Evolutionary conservation across 495 filamentous ascomycete species (phyloP).

Genomic region (Pseudomonodictys pantanalensis): DNA sequence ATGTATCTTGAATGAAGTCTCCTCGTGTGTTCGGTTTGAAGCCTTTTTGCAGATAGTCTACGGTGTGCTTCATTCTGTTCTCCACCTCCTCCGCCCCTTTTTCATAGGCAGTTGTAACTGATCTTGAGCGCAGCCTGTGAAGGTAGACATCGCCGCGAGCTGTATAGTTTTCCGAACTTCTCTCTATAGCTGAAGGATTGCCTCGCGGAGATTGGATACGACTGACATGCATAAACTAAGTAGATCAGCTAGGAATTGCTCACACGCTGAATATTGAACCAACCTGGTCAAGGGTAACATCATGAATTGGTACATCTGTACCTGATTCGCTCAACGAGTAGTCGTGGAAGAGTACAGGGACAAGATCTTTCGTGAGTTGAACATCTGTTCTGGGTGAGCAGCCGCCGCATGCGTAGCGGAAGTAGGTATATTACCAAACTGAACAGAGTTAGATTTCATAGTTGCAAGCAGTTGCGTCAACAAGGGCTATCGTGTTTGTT

Average conservation of each 20-base stretch:
- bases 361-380: constrained; percentile 45
- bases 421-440: background rate
- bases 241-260: background rate
- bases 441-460: background rate
- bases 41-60: constrained; percentile 9
- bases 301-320: constrained; percentile 34
- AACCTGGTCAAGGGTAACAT: constrained; percentile 9
- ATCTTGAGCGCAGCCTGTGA: constrained; percentile 3
- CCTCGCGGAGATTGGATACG: background rate
- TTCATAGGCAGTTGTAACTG: background rate
- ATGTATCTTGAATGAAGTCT: constrained; percentile 4
- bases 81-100: constrained; percentile 5
- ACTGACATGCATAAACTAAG: constrained; percentile 10
- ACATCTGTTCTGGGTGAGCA: constrained; percentile 36
- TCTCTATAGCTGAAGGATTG: background rate
- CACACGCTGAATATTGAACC: constrained; percentile 4
- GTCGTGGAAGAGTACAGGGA: constrained; percentile 46
- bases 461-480: background rate
- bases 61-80: constrained; percentile 11
- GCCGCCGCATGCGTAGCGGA: background rate
- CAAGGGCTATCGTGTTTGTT: background rate
- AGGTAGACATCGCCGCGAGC: background rate
- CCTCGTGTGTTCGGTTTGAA: constrained; percentile 14
- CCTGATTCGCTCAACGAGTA: constrained; percentile 45
- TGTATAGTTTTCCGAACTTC: background rate